phyloP scores from a whole-genome alignment of 73 alveolate genomes.

The Paramecium biaurelia region DNA sequence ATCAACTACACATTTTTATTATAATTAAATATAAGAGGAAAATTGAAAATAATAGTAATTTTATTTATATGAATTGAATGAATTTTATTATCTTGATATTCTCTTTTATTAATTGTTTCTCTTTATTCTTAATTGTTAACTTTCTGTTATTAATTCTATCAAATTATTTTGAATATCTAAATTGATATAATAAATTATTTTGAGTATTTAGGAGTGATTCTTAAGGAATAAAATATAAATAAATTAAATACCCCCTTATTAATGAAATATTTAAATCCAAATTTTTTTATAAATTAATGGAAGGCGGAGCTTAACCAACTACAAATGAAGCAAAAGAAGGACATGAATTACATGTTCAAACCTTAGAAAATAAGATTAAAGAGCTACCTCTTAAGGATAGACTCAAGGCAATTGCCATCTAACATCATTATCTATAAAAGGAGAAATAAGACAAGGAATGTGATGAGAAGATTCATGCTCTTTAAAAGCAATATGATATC shows the following conservation, averaged over 20 bases:
- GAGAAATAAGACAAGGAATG: conserved; percentile 53
- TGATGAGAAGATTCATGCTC: conserved; percentile 53
- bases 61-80: no score
- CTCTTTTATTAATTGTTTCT: no score
- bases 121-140: no score
- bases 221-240: neutral
- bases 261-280: neutral
- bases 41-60: no score
- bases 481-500: conserved; percentile 45
- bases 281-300: conserved; percentile 16
- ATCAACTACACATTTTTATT: no score
- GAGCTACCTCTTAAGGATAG: conserved; percentile 61
- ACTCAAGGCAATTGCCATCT: conserved; percentile 51
- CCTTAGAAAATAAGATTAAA: conserved; percentile 35
- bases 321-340: conserved; percentile 6
- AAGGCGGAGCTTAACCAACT: conserved; percentile 23
- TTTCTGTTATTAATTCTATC: no score
- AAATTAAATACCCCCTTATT: neutral
- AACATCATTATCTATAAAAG: conserved; percentile 43
- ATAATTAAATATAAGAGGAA: no score
- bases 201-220: neutral
- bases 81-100: no score
- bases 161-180: no score
- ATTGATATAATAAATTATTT: neutral
- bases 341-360: conserved; percentile 15